These are phyloP conservation scores for Neonectria sp. DNA, from an alignment of 2,329 filamentous ascomycete genomes.

Conservation along the genomic window DNA sequence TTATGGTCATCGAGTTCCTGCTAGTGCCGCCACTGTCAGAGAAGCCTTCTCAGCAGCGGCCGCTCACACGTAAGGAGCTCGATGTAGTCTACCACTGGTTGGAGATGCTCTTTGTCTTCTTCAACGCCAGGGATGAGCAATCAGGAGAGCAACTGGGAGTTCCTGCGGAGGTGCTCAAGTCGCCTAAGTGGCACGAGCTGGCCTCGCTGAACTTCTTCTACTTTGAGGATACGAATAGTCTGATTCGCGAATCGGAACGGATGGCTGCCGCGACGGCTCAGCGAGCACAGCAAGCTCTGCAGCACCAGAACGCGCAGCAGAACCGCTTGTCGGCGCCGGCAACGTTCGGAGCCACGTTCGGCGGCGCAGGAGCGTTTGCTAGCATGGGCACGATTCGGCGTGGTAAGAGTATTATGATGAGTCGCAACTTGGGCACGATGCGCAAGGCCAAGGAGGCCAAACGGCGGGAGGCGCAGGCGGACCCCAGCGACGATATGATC, in stretches of 20 bases:
- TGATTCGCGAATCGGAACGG: slow-evolving; percentile 94
- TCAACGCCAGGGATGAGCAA: slow-evolving; percentile 91
- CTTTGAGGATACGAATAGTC: slow-evolving; percentile 90
- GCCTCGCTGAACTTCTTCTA: slow-evolving; percentile 99
- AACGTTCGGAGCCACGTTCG: slow-evolving; percentile 53
- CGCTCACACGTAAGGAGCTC: slow-evolving; percentile 87
- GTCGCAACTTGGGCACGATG: slow-evolving; percentile 96
- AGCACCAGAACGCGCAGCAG: slow-evolving; percentile 61
- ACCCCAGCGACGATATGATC: slow-evolving; percentile 99
- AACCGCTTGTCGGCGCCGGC: slow-evolving; percentile 81
- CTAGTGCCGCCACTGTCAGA: slow-evolving; percentile 95
- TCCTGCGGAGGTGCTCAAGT: slow-evolving; percentile 91
- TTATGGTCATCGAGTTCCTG: slow-evolving; percentile 90
- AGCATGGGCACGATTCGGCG: slow-evolving; percentile 78
- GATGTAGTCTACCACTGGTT: slow-evolving; percentile 98
- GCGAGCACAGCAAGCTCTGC: slow-evolving; percentile 78
- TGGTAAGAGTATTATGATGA: slow-evolving; percentile 91
- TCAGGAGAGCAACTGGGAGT: slow-evolving; percentile 88
- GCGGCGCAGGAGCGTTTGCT: slow-evolving; percentile 64
- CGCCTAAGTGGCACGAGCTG: slow-evolving; percentile 97
- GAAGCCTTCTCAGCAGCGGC: slow-evolving; percentile 89
- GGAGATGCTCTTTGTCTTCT: slow-evolving; percentile 91
- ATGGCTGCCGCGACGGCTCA: slow-evolving; percentile 92
- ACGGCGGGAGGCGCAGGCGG: slow-evolving; percentile 93
- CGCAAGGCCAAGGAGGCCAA: slow-evolving; percentile 96